Evolutionary conservation across 2,329 filamentous ascomycete species (phyloP), one percentile per base, ranked within the genome.

Genomic region (Exophiala spinifera): DNA sequence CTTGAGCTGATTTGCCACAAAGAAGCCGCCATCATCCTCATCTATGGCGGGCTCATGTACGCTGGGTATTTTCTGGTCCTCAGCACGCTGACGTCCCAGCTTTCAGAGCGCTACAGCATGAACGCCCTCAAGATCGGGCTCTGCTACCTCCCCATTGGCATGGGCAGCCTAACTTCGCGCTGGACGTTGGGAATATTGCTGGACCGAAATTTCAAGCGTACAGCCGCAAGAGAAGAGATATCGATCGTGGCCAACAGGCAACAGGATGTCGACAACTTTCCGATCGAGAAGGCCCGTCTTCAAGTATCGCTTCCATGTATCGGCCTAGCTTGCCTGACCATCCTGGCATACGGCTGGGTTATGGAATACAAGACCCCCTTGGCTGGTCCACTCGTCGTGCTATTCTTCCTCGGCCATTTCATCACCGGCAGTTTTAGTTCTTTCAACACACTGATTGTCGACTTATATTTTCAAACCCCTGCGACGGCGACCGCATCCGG

Each of bases 231-330:
- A 7, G 45, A 68, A n/a, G 65, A 66, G 2, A 64, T 72, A 14
- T 64, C 68, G 0, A 14, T 72, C 13, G 57, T 60, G 75, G 11
- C 8, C 7, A 31, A 31, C 28, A 31, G 11, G 13, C 33, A 40
- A 14, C 33, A 75, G 52, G 73, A 79, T 53, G 66, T 80, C 15
- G 67, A 67, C 7, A 63, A 70, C 21, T 80, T 79, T 48, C 77
- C 67, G 4, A 64, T 70, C 53, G 68, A 70, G 52, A 58, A 57
- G 8, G 61, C 64, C 17, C 65, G 69, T 2, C 59, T 70, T 0
- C 57, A 65, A 37, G 53, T 64, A 23, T 59, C 73, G 3, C 62
- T 68, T 42, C 61, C 64, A 2, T n/a, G n/a, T n/a, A 61, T 67
- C 49, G 61, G 4, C 28, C 3, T 31, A 10, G 28, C 28, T 63